These are phyloP conservation scores for Aureobasidium lini DNA, from an alignment of 2,329 filamentous ascomycete species.

Conservation along the genomic window DNA sequence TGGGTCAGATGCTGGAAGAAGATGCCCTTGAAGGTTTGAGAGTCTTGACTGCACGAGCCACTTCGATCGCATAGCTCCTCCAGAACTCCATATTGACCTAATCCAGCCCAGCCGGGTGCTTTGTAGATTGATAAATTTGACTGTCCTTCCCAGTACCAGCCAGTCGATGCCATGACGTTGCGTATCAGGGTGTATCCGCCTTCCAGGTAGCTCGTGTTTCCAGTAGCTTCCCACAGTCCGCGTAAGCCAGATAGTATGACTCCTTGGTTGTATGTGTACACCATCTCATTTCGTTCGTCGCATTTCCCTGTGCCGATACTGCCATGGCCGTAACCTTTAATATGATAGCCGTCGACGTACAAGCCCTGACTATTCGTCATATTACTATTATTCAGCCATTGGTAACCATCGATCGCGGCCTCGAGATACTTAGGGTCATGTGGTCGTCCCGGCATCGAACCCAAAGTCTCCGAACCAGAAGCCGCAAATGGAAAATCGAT, in stretches of 20 bases:
- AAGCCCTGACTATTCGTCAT: constrained; percentile 61
- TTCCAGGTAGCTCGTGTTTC: constrained; percentile 59
- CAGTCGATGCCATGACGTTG: constrained; percentile 69
- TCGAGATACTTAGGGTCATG: constrained; percentile 68
- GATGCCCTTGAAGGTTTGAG: constrained; percentile 88
- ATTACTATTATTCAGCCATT: constrained; percentile 58
- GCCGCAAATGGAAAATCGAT: constrained; percentile 58
- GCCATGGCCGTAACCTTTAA: constrained; percentile 51
- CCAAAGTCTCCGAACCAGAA: constrained; percentile 16
- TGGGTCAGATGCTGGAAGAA: constrained; percentile 81
- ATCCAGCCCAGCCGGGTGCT: constrained; percentile 54
- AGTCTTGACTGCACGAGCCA: constrained; percentile 71
- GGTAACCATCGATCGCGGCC: constrained; percentile 57
- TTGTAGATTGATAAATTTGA: not conserved
- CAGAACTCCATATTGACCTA: constrained; percentile 70
- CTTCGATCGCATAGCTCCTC: constrained; percentile 74
- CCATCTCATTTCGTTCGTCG: constrained; percentile 74
- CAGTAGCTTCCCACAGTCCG: constrained; percentile 72
- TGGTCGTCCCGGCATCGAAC: constrained; percentile 14
- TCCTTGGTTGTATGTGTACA: constrained; percentile 94
- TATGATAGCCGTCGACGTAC: constrained; percentile 83
- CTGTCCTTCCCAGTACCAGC: constrained; percentile 50
- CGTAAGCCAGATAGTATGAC: constrained; percentile 76
- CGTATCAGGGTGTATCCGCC: constrained; percentile 74
- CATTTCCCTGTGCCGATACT: constrained; percentile 63